Evolutionary conservation across 1,284 basidiomycete species (phyloP).

Genomic region (Moesziomyces parantarcticus): DNA sequence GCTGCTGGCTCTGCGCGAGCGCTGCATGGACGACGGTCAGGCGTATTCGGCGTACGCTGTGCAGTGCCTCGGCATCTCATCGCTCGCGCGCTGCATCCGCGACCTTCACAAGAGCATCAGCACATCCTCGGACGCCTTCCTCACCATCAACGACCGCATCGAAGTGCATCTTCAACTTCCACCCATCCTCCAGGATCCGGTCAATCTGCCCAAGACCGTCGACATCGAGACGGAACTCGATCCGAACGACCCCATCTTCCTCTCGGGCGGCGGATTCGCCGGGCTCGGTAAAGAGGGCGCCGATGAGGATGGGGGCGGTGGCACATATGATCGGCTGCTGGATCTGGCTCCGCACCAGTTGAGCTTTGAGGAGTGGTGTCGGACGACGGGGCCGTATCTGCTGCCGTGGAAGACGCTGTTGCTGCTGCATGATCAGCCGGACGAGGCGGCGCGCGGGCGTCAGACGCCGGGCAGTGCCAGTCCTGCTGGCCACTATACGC

Average conservation of each 20-base stretch:
- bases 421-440: slow-evolving; percentile 71
- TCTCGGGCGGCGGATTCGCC: slow-evolving; percentile 47
- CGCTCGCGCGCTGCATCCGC: slow-evolving; percentile 54
- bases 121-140: slow-evolving; percentile 51
- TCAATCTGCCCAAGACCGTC: slow-evolving; percentile 33
- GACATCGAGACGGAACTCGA: slow-evolving; percentile 64
- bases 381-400: slow-evolving; percentile 73
- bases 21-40: slow-evolving; percentile 55
- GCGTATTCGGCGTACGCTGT: slow-evolving; percentile 49
- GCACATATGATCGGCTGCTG: slow-evolving; percentile 29
- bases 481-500: slow-evolving; percentile 10
- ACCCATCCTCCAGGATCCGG: slow-evolving; percentile 56
- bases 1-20: slow-evolving; percentile 55
- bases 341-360: slow-evolving; percentile 26
- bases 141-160: slow-evolving; percentile 60
- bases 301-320: slow-evolving; percentile 31
- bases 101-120: slow-evolving; percentile 56
- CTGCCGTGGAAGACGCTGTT: slow-evolving; percentile 93
- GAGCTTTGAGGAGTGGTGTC: slow-evolving; percentile 59
- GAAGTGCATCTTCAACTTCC: slow-evolving; percentile 64
- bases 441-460: slow-evolving; percentile 17
- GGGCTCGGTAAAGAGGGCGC: slow-evolving; percentile 39
- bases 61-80: slow-evolving; percentile 53
- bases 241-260: slow-evolving; percentile 54
- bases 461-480: slow-evolving; percentile 11